Base-by-base conservation (phyloP, 2,329 filamentous ascomycete species). In the Colletotrichum sp. region DNA sequence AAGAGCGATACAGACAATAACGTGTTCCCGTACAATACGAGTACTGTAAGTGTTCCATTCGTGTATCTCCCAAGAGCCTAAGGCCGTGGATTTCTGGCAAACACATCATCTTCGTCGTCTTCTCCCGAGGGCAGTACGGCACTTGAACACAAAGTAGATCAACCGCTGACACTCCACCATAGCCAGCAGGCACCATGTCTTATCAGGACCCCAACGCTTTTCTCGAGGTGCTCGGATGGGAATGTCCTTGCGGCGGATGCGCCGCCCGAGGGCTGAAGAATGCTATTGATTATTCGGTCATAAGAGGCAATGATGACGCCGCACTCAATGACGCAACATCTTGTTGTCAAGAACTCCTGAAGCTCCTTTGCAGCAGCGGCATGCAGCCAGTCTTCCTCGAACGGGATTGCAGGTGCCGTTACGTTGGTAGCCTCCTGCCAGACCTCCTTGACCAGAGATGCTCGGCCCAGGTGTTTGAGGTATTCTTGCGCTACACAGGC, bases 21-120 rank as follows among this genome's bases (percentile, higher is more conserved):
- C 9, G 9, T n/a, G 0, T 49, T n/a, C 9, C 5, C 39, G 18
- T 4, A 49, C 0, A 49, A 49, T n/a, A 49, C 18, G 18, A 1
- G 2, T 12, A 49, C 3, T 49, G 9, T 44, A 44, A 44, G 39
- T n/a, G 16, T 44, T 1, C 9, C 39, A n/a, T 44, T 44, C 39
- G 18, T 2, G 1, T 0, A n/a, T n/a, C 8, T n/a, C 39, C 18
- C 18, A 44, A 12, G 5, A n/a, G 5, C 18, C 39, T 2, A 44
- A 44, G 39, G 3, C 18, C 39, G 18, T 44, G 39, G 18, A 44
- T 44, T n/a, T 44, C 18, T 44, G 39, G 39, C 18, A 18, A 44
- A 44, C 18, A 10, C 18, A 18, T 44, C 39, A 6, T n/a, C 39
- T n/a, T n/a, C 39, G 18, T 44, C 9, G 39, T 44, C 39, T 44